These are phyloP conservation scores for Micractinium conductrix DNA, from an alignment of 139 green algal species.

Conservation along the genomic window DNA sequence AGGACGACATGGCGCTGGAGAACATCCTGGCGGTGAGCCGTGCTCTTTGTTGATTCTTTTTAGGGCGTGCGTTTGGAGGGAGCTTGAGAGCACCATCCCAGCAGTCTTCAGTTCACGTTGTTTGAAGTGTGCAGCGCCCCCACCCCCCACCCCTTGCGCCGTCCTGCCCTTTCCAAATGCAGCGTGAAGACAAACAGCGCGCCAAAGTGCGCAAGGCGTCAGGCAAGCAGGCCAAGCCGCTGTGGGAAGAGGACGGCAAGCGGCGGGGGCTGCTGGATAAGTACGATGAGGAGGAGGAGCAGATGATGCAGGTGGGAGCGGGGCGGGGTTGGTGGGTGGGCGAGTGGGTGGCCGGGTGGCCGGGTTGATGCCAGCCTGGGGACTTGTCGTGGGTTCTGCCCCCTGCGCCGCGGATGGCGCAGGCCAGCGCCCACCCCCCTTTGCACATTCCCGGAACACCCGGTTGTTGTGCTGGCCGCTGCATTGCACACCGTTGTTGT, in stretches of 20 bases:
- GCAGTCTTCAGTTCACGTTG: too few relatives aligned
- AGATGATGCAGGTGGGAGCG: slow-evolving; percentile 49
- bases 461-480: too few relatives aligned
- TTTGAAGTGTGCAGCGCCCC: background rate
- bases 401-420: too few relatives aligned
- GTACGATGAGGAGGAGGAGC: slow-evolving; percentile 89
- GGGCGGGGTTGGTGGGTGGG: too few relatives aligned
- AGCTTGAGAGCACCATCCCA: too few relatives aligned
- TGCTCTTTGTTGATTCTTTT: background rate
- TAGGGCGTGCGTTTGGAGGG: too few relatives aligned
- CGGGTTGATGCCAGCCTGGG: too few relatives aligned
- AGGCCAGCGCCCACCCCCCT: too few relatives aligned
- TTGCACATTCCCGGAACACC: too few relatives aligned
- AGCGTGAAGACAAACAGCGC: slow-evolving; percentile 78
- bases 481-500: too few relatives aligned
- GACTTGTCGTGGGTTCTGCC: too few relatives aligned
- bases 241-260: slow-evolving; percentile 86
- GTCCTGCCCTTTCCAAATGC: background rate
- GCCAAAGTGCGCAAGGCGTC: slow-evolving; percentile 70
- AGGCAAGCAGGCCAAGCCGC: slow-evolving; percentile 73
- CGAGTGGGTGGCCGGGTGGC: too few relatives aligned
- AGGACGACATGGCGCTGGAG: slow-evolving; percentile 77
- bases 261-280: slow-evolving; percentile 76
- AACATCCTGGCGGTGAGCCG: slow-evolving; percentile 73
- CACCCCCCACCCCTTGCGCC: background rate